Evolutionary conservation across 2,329 filamentous ascomycete genomes (phyloP).

Genomic region (Purpureocillium lavendulum): DNA sequence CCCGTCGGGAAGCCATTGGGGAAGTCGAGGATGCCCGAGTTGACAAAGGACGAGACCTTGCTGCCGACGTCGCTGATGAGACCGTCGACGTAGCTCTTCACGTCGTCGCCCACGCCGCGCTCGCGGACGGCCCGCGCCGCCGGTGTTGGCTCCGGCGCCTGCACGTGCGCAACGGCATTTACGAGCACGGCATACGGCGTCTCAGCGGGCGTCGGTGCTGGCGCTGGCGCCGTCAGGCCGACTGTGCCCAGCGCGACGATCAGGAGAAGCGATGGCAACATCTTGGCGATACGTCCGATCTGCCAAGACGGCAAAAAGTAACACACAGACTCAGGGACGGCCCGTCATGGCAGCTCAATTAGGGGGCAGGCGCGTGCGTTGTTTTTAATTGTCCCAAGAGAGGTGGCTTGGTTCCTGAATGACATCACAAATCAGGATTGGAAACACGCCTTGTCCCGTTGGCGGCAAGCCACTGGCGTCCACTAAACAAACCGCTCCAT

Average conservation of each 20-base stretch:
- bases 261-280: not conserved
- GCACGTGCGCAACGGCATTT: conserved; percentile 3
- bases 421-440: conserved; percentile 3
- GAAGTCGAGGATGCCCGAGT: conserved; percentile 58
- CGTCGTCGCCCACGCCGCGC: conserved; percentile 27
- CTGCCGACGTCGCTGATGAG: conserved; percentile 43
- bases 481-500: not conserved
- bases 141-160: conserved; percentile 15
- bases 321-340: too few relatives aligned
- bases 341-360: too few relatives aligned
- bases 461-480: not conserved
- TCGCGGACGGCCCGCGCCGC: conserved; percentile 11
- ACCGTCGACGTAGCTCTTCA: conserved; percentile 42
- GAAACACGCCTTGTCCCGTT: not conserved
- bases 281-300: not conserved
- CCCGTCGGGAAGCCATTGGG: conserved; percentile 60
- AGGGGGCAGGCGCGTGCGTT: too few relatives aligned
- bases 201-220: not conserved
- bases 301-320: too few relatives aligned
- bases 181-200: not conserved
- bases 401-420: not conserved
- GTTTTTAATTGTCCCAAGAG: too few relatives aligned
- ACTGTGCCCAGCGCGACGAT: not conserved
- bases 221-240: not conserved
- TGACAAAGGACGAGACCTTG: conserved; percentile 50